These are phyloP conservation scores for Aureobasidium sp. DNA, from an alignment of 2,329 filamentous ascomycete genomes.

Conservation along the genomic window DNA sequence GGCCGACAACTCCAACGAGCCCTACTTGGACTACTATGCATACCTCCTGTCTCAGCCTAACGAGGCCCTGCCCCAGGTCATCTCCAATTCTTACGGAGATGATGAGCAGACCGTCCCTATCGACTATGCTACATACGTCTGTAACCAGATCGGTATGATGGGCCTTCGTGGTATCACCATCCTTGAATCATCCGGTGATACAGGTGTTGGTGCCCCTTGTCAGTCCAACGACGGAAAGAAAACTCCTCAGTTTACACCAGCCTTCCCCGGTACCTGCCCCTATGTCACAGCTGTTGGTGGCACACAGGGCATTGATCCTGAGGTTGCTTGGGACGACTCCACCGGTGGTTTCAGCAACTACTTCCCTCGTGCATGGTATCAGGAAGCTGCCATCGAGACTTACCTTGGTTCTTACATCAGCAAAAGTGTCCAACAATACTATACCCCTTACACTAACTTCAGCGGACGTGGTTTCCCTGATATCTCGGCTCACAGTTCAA, in stretches of 20 bases:
- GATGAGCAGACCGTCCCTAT: conserved; percentile 55
- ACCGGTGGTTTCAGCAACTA: conserved; percentile 39
- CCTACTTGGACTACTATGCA: conserved; percentile 55
- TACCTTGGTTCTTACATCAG: conserved; percentile 30
- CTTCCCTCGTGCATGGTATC: conserved; percentile 37
- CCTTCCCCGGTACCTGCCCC: conserved; percentile 42
- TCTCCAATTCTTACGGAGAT: conserved; percentile 59
- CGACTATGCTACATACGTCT: conserved; percentile 53
- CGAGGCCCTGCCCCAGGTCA: conserved; percentile 50
- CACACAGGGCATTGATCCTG: conserved; percentile 34
- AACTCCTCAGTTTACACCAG: conserved; percentile 38
- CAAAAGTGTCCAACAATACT: conserved; percentile 32
- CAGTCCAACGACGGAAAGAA: conserved; percentile 41
- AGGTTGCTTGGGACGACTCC: conserved; percentile 43
- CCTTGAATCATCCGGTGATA: conserved; percentile 56
- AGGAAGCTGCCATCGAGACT: conserved; percentile 32
- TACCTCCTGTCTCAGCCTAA: conserved; percentile 50
- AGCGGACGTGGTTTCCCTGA: conserved; percentile 39
- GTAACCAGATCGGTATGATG: conserved; percentile 56
- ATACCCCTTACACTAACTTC: conserved; percentile 23
- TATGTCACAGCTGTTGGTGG: conserved; percentile 41
- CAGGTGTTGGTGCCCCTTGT: conserved; percentile 45
- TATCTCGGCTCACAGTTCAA: conserved; percentile 45
- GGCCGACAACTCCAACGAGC: conserved; percentile 47
- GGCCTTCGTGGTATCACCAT: conserved; percentile 58